Evolutionary conservation across 164 flowering plant species (phyloP), one percentile per base, ranked within the genome.

Genomic region (Annona squamosa): DNA sequence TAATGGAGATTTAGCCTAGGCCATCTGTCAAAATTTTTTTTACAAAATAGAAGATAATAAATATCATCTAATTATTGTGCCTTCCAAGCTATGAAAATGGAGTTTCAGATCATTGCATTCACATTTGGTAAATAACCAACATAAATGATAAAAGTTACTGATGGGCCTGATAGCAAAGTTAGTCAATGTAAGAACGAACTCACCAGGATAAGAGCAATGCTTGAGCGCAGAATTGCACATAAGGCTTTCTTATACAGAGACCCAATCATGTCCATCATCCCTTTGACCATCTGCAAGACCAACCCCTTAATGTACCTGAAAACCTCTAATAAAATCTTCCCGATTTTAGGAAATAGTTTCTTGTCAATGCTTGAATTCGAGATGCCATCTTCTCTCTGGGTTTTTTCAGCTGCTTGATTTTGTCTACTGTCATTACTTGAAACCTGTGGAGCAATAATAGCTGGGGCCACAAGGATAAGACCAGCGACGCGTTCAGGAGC

Each of bases 401-500:
- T 71, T 48, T 72, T 80, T 70, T 67, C 71, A 73, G 65, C 71
- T 19, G 5, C 10, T 65, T 68, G 74, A 61, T 75, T 75, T 76
- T 73, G 68, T 71, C 79, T 79, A 4, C 37, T 72, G 72, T 13
- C 46, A 61, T 84, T 84, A 6, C 42, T 66, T 17, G 66, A 44
- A 72, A 76, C 46, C 41, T 67, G 63, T 6, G 97, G 97, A 43
- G 96, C 96, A 9, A 91, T 46, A 81, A 92, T 88, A 67, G 99
- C 98, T 1, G 99, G 99, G 72, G 99, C 99, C 65, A 95, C 87
- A 65, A 95, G 97, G 79, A 95, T 87, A 65, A 95, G 72, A 47
- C 97, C 99, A 83, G 98, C 97, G 76, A 95, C 85, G 4, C 93
- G 85, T 71, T 91, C 92, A 48, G 98, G 99, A 76, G 95, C 98